phyloP scores from a whole-genome alignment of 2,329 filamentous ascomycete species.

The Scedosporium apiospermum region DNA sequence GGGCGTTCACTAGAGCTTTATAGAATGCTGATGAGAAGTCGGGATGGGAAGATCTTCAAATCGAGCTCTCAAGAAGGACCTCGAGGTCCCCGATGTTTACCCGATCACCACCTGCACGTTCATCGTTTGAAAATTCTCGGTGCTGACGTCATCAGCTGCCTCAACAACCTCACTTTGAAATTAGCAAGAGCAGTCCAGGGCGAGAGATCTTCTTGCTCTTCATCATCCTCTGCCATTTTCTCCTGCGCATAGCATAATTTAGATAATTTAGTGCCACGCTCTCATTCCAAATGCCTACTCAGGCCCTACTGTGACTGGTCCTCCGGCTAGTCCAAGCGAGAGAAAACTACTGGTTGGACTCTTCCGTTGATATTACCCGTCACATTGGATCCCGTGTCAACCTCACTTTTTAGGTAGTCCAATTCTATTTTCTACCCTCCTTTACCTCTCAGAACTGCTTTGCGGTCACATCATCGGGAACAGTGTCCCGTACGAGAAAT shows the following conservation, averaged over 20 bases:
- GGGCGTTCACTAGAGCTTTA: no score
- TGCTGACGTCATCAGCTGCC: no score
- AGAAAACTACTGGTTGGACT: background rate
- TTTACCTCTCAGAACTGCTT: background rate
- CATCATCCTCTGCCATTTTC: background rate
- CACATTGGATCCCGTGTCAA: background rate
- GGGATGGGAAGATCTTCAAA: no score
- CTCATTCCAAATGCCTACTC: background rate
- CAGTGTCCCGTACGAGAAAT: background rate
- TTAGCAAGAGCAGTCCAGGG: no score
- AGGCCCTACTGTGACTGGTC: background rate
- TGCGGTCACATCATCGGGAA: background rate
- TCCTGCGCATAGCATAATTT: background rate
- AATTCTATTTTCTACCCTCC: conserved; percentile 1
- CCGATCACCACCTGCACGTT: no score
- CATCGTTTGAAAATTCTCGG: no score
- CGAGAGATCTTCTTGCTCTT: no score
- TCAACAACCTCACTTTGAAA: no score
- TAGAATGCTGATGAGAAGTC: no score
- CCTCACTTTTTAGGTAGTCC: conserved; percentile 5
- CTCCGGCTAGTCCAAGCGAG: background rate
- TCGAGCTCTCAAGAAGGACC: no score
- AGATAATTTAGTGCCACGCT: background rate
- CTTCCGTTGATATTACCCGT: background rate
- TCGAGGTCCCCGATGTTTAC: no score